Evolutionary conservation across 1,284 basidiomycete genomes (phyloP), one percentile per base, ranked within the genome.

Genomic region (Moesziomyces antarcticus): DNA sequence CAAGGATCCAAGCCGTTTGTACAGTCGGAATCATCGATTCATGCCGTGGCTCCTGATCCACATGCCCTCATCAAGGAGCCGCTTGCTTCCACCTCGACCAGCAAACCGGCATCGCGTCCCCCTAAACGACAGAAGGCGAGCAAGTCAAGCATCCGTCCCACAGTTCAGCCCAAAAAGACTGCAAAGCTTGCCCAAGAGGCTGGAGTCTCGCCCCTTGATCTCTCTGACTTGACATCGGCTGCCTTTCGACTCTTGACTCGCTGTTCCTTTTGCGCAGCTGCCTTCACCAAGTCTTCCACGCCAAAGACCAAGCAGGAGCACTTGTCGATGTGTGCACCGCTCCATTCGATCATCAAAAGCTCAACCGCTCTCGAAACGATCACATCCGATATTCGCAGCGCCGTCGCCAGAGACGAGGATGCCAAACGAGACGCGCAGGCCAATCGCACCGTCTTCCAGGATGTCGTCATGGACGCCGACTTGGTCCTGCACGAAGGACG

Each of bases 401-500:
- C 55, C 21, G 24, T 49, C 10, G 22, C 27, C 16, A 55, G 60
- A 14, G 51, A 61, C 6, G 42, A 61, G 27, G 50, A 50, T 6
- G 50, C 49, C 9, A 51, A 50, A 21, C 27, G 41, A 33, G 59
- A 55, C 44, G 50, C 33, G 3, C 22, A 33, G n/a, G 54, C 53
- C 24, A 37, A 59, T 8, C 57, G 58, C 33, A 71, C 68, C 41
- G 30, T 71, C 11, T 54, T 71, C 16, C 52, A 71, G 8, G 51
- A 71, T n/a, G 50, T 65, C 14, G 54, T 71, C 18, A 52, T 58
- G 27, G 52, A 65, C 18, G 68, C 68, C 41, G 68, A 65, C 30
- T 47, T 71, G 10, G 47, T 71, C 25, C 33, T 47, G n/a, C 58
- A 65, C 50, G 68, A 65, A 21, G 61, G 62, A 0, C 42, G 68